These are phyloP conservation scores for Tritrichomonas musculus DNA, from an alignment of 208 protist species.

Conservation along the genomic window DNA sequence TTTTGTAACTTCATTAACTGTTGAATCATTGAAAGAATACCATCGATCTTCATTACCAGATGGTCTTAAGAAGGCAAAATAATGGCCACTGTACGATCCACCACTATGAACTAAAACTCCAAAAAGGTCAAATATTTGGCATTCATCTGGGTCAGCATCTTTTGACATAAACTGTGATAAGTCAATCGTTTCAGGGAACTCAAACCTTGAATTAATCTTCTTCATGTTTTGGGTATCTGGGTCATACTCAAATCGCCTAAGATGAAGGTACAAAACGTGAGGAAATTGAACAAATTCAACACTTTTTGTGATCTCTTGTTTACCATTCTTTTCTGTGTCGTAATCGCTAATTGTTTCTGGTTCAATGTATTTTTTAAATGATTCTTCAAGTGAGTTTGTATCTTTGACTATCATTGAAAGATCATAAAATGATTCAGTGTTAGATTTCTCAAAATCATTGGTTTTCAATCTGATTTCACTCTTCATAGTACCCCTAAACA, in stretches of 20 bases:
- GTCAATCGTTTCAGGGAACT: conserved; percentile 55
- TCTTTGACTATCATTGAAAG: conserved; percentile 70
- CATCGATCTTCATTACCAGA: background rate
- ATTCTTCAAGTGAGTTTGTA: conserved; percentile 39
- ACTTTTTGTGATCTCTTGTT: conserved; percentile 65
- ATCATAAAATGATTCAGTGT: conserved; percentile 58
- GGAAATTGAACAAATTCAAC: conserved; percentile 61
- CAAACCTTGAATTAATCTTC: conserved; percentile 63
- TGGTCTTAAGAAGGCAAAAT: background rate
- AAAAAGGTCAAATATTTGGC: background rate
- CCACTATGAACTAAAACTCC: background rate
- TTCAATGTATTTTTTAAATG: conserved; percentile 59
- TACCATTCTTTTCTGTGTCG: conserved; percentile 60
- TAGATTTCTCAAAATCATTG: conserved; percentile 61
- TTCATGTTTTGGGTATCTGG: conserved; percentile 55
- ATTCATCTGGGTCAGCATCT: conserved; percentile 21
- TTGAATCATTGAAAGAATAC: background rate
- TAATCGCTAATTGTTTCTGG: conserved; percentile 69
- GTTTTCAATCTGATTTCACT: conserved; percentile 68
- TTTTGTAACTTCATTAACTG: background rate
- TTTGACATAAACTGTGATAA: conserved; percentile 42
- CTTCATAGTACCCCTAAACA: conserved; percentile 37
- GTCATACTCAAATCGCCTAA: conserved; percentile 76
- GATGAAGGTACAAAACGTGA: conserved; percentile 69
- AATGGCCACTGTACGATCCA: background rate